These are phyloP conservation scores for Chrysosporium queenslandicum DNA, from an alignment of 2,329 filamentous ascomycete species.

Conservation along the genomic window DNA sequence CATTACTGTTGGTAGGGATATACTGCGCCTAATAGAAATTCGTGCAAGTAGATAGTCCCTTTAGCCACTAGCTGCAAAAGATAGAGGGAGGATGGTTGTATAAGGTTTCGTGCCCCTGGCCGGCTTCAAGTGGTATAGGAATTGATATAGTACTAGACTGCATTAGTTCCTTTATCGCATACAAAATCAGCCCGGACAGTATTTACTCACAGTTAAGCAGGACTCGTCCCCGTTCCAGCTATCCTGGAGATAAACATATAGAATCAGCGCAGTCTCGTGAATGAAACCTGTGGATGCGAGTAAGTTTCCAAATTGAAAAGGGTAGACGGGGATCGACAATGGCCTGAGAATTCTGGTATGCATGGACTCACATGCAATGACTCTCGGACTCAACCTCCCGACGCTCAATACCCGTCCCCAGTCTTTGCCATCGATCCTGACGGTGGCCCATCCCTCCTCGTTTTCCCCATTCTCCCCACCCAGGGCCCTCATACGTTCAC, in stretches of 20 bases:
- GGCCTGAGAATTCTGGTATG: too few species aligned
- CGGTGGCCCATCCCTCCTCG: conserved; percentile 76
- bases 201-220: conserved; percentile 36
- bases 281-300: conserved; percentile 30
- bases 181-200: neutral
- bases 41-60: neutral
- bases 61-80: too few species aligned
- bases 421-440: conserved; percentile 84
- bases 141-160: conserved; percentile 37
- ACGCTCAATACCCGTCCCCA: conserved; percentile 94
- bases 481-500: conserved; percentile 59
- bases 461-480: conserved; percentile 52
- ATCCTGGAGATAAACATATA: conserved; percentile 39
- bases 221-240: conserved; percentile 36
- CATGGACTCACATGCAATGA: conserved; percentile 66
- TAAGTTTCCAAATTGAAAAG: neutral
- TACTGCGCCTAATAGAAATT: too few species aligned
- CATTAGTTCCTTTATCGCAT: neutral
- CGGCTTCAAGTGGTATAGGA: conserved; percentile 28
- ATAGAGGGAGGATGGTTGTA: neutral
- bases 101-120: neutral
- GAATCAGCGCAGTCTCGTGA: conserved; percentile 37
- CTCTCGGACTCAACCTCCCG: conserved; percentile 74
- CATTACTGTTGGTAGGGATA: too few species aligned
- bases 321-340: too few species aligned